Conservation (phyloP, 345 rosid genomes). For the Hibiscus mutabilis region DNA sequence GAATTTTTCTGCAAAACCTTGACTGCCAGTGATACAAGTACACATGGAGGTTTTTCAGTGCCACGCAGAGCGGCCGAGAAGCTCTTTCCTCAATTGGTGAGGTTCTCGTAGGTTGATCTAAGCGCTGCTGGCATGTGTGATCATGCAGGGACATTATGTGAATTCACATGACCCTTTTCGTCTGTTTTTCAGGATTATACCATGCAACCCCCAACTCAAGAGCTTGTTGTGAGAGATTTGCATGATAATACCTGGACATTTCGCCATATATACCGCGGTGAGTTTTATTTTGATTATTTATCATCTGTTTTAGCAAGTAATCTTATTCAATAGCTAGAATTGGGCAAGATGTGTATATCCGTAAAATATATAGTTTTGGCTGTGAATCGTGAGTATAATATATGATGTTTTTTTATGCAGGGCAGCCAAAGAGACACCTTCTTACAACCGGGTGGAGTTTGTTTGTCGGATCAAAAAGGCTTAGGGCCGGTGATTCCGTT, state of each 20-base stretch:
- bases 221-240: conserved; percentile 90
- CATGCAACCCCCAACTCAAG: conserved; percentile 95
- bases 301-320: not conserved
- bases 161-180: not conserved
- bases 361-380: not conserved
- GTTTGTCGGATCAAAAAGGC: conserved; percentile 92
- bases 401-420: conserved; percentile 35
- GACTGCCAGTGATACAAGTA: conserved; percentile 97
- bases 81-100: conserved; percentile 90
- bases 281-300: conserved; percentile 16
- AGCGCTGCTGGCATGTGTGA: not conserved
- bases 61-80: conserved; percentile 99
- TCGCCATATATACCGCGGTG: conserved; percentile 96
- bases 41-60: conserved; percentile 99
- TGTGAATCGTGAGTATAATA: not conserved
- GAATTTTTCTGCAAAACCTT: conserved; percentile 95
- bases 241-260: conserved; percentile 97
- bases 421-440: conserved; percentile 98
- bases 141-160: not conserved
- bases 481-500: conserved; percentile 95
- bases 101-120: conserved; percentile 14
- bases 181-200: conserved; percentile 60
- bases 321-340: not conserved
- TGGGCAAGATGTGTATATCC: not conserved
- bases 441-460: conserved; percentile 99